These are phyloP conservation scores for Wickerhamiella hasegawae DNA, from an alignment of 805 yeast species.

Conservation along the genomic window DNA sequence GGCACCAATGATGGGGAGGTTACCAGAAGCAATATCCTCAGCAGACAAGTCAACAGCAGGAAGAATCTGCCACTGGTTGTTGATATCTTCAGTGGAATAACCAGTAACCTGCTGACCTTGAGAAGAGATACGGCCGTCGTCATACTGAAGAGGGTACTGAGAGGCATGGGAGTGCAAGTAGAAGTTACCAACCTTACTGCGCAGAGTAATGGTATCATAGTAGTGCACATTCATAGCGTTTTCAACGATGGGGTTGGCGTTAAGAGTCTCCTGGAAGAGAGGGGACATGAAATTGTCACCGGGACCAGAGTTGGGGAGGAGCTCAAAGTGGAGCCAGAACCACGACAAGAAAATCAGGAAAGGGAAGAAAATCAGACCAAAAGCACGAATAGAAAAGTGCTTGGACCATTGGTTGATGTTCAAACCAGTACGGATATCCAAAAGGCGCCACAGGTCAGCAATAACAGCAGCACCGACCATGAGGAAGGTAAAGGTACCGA, in stretches of 20 bases:
- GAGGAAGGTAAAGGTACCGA: conserved; percentile 79
- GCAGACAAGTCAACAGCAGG: conserved; percentile 25
- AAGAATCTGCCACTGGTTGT: conserved; percentile 52
- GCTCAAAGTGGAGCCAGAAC: conserved; percentile 67
- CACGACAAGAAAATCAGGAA: conserved; percentile 46
- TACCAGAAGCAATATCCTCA: conserved; percentile 14
- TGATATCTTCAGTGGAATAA: conserved; percentile 74
- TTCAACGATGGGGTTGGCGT: conserved; percentile 43
- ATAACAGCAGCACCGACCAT: conserved; percentile 82
- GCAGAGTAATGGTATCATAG: conserved; percentile 47
- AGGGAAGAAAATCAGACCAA: conserved; percentile 58
- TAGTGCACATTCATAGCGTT: conserved; percentile 54
- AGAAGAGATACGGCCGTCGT: conserved; percentile 91
- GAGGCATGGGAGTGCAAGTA: conserved; percentile 80
- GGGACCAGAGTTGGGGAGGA: conserved; percentile 69
- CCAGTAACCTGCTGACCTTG: conserved; percentile 90
- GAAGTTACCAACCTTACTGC: conserved; percentile 43
- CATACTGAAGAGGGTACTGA: conserved; percentile 79
- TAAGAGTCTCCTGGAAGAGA: conserved; percentile 73
- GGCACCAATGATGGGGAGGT: conserved; percentile 34
- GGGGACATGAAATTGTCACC: conserved; percentile 90
- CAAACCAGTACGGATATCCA: conserved; percentile 58
- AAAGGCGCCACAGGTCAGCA: conserved; percentile 38
- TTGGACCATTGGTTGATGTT: conserved; percentile 17
- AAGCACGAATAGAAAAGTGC: conserved; percentile 63